These are phyloP conservation scores for Penicillium griseofulvum DNA, from an alignment of 2,329 filamentous ascomycete species.

Conservation along the genomic window DNA sequence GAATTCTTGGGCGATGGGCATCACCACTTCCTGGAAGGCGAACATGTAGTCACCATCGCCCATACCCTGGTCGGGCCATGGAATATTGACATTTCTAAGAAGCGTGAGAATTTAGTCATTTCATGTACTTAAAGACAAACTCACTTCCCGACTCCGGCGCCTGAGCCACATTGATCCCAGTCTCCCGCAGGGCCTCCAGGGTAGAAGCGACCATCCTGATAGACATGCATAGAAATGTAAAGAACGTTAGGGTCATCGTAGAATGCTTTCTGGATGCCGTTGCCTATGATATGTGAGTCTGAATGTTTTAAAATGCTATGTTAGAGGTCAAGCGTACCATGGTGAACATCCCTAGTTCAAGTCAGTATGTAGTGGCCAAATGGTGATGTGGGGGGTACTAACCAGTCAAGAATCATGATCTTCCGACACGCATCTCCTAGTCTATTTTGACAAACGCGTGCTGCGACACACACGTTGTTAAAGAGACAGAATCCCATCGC, in stretches of 20 bases:
- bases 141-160: slow-evolving; percentile 56
- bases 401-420: slow-evolving; percentile 91
- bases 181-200: slow-evolving; percentile 63
- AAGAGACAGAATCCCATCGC: slow-evolving; percentile 96
- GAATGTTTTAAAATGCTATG: slow-evolving; percentile 5
- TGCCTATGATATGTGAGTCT: slow-evolving; percentile 57
- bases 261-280: slow-evolving; percentile 94
- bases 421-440: slow-evolving; percentile 81
- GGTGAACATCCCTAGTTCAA: slow-evolving; percentile 61
- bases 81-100: slow-evolving; percentile 63
- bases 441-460: slow-evolving; percentile 79
- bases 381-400: slow-evolving; percentile 44
- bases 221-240: slow-evolving; percentile 93
- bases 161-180: slow-evolving; percentile 58
- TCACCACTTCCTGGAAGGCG: slow-evolving; percentile 91
- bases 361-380: slow-evolving; percentile 17
- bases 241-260: slow-evolving; percentile 92
- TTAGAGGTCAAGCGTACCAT: slow-evolving; percentile 46
- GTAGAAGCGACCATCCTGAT: slow-evolving; percentile 80
- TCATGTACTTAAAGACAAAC: slow-evolving; percentile 11
- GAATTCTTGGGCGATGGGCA: slow-evolving; percentile 94
- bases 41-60: slow-evolving; percentile 96
- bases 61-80: slow-evolving; percentile 71
- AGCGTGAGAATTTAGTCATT: slow-evolving; percentile 12
- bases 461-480: slow-evolving; percentile 93